These are phyloP conservation scores for Quercus parvula DNA, from an alignment of 306 rosid genomes.

Conservation along the genomic window DNA sequence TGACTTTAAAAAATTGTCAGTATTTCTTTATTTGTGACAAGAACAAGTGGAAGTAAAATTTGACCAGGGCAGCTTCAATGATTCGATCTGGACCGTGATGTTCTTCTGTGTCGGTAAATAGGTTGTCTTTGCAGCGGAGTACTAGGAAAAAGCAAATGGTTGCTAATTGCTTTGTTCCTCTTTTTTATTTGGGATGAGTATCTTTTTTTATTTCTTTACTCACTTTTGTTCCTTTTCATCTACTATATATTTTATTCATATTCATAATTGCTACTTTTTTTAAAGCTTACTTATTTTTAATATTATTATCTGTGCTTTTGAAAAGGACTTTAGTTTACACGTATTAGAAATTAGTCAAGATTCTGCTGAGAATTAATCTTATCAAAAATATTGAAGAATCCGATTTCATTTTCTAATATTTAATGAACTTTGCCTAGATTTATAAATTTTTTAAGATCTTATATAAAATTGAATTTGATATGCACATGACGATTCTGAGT, in stretches of 20 bases:
- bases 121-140: slow-evolving; percentile 30
- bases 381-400: neutral
- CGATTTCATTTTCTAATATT: neutral
- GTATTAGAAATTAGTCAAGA: neutral
- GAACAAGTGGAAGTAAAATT: neutral
- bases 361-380: neutral
- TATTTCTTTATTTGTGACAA: neutral
- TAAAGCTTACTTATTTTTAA: neutral
- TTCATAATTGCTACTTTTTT: neutral
- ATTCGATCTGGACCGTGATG: slow-evolving; percentile 21
- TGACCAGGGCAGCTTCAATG: slow-evolving; percentile 1
- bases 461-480: neutral
- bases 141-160: slow-evolving; percentile 30
- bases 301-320: neutral
- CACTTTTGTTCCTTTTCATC: slow-evolving; percentile 33
- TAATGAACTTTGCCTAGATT: neutral
- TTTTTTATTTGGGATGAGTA: neutral
- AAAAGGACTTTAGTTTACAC: neutral
- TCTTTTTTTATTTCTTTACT: slow-evolving; percentile 22
- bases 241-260: slow-evolving; percentile 5
- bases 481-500: too few relatives aligned
- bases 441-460: neutral
- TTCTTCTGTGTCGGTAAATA: slow-evolving; percentile 12
- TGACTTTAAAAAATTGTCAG: neutral
- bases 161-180: slow-evolving; percentile 26